A percentile compares a stretch with the other conserved stretches of the same genome.
Conservation (phyloP, 2,329 filamentous ascomycete genomes). For the Myriangium duriaei region DNA sequence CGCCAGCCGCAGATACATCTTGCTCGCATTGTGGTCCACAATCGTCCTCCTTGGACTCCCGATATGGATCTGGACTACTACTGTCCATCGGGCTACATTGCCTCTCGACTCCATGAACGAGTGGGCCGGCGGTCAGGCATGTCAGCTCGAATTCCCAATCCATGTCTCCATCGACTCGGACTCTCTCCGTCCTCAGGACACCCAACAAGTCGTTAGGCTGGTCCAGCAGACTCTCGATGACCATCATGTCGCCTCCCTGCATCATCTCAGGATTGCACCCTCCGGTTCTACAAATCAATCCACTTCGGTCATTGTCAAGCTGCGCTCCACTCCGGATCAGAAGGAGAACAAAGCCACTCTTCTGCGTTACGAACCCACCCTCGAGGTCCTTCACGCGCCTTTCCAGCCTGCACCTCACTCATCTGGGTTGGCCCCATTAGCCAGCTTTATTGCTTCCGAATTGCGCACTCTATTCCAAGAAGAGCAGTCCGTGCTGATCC, state of each 20-base stretch:
- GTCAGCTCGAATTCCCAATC: conserved; percentile 76
- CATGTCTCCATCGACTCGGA: conserved; percentile 66
- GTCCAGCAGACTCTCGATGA: conserved; percentile 80
- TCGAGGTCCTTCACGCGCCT: conserved; percentile 68
- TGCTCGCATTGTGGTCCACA: conserved; percentile 83
- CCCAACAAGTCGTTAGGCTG: conserved; percentile 60
- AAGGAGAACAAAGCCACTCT: conserved; percentile 47
- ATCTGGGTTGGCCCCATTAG: conserved; percentile 44
- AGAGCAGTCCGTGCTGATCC: conserved; percentile 66
- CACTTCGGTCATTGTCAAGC: conserved; percentile 56
- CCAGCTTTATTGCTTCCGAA: conserved; percentile 65
- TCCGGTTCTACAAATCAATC: conserved; percentile 28
- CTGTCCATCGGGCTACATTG: conserved; percentile 75
- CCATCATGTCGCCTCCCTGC: conserved; percentile 71
- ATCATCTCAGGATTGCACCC: conserved; percentile 57
- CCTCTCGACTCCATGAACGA: conserved; percentile 76
- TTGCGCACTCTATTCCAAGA: conserved; percentile 70
- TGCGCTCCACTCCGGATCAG: conserved; percentile 49
- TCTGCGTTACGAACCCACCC: conserved; percentile 54
- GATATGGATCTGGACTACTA: conserved; percentile 92
- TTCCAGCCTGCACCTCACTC: conserved; percentile 53
- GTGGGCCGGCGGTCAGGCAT: conserved; percentile 86
- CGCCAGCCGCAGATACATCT: conserved; percentile 58
- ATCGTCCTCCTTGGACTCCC: conserved; percentile 74
- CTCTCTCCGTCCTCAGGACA: conserved; percentile 52